These are phyloP conservation scores for Claviceps pazoutovae DNA, from an alignment of 2,329 filamentous ascomycete species.

Conservation along the genomic window DNA sequence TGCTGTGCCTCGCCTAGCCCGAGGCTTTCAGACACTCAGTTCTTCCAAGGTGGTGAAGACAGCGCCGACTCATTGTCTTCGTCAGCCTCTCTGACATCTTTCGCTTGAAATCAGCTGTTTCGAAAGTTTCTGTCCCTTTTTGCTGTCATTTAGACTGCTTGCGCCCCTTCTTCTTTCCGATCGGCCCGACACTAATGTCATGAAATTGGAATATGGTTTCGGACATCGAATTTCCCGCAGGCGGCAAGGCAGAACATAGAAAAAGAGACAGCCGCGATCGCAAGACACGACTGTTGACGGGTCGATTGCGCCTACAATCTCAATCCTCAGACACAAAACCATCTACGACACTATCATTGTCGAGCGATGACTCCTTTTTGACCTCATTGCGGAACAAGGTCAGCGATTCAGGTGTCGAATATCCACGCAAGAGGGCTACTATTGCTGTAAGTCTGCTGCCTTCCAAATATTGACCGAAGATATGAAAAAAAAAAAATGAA, in stretches of 20 bases:
- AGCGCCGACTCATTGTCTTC: too few species aligned
- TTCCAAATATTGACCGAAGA: background rate
- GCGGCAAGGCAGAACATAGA: conserved; percentile 31
- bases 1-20: too few species aligned
- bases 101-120: too few species aligned
- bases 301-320: conserved; percentile 38
- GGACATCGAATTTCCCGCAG: conserved; percentile 35
- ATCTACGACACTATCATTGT: conserved; percentile 32
- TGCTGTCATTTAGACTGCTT: too few species aligned
- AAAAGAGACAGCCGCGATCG: conserved; percentile 36
- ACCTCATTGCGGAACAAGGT: conserved; percentile 49
- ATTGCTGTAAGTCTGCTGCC: conserved; percentile 36
- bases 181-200: too few species aligned
- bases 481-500: too few species aligned
- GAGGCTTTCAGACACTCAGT: too few species aligned
- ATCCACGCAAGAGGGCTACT: conserved; percentile 48
- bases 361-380: conserved; percentile 34
- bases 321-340: conserved; percentile 37
- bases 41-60: too few species aligned
- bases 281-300: conserved; percentile 36
- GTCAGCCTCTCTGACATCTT: too few species aligned
- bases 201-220: too few species aligned
- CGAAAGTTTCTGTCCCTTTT: too few species aligned
- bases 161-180: too few species aligned
- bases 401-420: conserved; percentile 47